A percentile compares a stretch with the other conserved stretches of the same genome.
These are phyloP conservation scores for Brassica hybrid DNA, from an alignment of 441 rosid species.

Conservation along the genomic window DNA sequence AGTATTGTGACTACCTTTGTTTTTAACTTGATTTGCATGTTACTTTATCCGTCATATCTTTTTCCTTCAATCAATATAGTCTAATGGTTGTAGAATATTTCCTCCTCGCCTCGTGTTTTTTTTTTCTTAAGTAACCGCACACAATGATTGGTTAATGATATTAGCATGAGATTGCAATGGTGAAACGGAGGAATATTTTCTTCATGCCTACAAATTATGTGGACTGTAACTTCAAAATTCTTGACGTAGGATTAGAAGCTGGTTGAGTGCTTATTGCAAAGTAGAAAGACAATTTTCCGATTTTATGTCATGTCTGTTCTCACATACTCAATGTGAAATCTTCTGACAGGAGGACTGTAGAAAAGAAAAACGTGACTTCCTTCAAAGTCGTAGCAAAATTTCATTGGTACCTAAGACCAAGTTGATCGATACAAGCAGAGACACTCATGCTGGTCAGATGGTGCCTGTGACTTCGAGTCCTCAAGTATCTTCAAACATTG, in stretches of 20 bases:
- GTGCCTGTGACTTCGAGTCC: constrained; percentile 65
- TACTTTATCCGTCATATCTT: neutral
- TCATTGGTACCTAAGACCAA: constrained; percentile 82
- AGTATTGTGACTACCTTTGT: constrained; percentile 33
- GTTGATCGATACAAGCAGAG: constrained; percentile 50
- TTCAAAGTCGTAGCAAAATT: constrained; percentile 89
- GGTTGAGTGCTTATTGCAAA: constrained; percentile 16
- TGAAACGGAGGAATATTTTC: neutral
- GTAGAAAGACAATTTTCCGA: constrained; percentile 6
- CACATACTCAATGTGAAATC: constrained; percentile 28
- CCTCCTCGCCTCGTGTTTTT: neutral
- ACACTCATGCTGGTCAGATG: constrained; percentile 57
- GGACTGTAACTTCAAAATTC: constrained; percentile 1
- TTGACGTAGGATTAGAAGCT: neutral
- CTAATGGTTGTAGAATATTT: neutral
- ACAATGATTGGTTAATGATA: constrained; percentile 10
- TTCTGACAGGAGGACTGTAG: constrained; percentile 87
- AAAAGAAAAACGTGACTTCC: constrained; percentile 92
- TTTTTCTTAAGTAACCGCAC: constrained; percentile 14
- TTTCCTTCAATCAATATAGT: neutral
- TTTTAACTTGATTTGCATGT: too few relatives aligned
- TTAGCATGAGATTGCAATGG: neutral
- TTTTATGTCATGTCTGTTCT: constrained; percentile 2
- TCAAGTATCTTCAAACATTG: constrained; percentile 61
- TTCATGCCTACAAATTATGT: neutral